Conservation (phyloP, 2,329 filamentous ascomycete species). For the Microsporum ferrugineum region DNA sequence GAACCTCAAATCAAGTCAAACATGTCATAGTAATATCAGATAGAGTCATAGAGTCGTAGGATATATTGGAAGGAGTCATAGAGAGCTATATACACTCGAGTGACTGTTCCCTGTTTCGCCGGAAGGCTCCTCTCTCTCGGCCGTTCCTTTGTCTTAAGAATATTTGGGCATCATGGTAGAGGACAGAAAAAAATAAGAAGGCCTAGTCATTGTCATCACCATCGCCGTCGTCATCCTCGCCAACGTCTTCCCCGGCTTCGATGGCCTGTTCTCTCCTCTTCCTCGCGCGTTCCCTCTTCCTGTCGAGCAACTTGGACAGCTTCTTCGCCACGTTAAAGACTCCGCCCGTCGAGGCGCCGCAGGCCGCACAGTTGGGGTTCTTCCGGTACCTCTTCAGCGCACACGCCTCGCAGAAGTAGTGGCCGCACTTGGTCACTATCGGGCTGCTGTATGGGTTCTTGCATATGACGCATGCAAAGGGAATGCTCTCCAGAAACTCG, state of each 20-base stretch:
- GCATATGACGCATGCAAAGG: conserved; percentile 83
- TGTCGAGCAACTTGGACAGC: conserved; percentile 66
- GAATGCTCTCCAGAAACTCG: conserved; percentile 67
- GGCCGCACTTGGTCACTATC: conserved; percentile 77
- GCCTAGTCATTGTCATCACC: conserved; percentile 9
- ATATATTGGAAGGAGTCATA: no score
- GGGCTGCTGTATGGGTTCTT: conserved; percentile 65
- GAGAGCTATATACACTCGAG: no score
- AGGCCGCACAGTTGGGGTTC: conserved; percentile 76
- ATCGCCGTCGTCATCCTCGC: conserved; percentile 33
- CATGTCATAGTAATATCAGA: no score
- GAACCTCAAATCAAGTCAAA: no score
- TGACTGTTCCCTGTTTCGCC: no score
- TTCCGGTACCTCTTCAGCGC: conserved; percentile 77
- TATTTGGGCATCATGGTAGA: no score
- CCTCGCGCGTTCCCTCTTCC: conserved; percentile 48
- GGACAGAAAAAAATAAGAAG: no score
- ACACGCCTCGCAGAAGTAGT: conserved; percentile 92
- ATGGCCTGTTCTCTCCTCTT: conserved; percentile 44
- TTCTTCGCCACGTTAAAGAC: conserved; percentile 84
- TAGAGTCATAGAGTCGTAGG: no score
- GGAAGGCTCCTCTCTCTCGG: no score
- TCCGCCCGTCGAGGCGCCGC: conserved; percentile 72
- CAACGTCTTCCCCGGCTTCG: conserved; percentile 42
- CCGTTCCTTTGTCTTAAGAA: no score